phyloP scores from a whole-genome alignment of 805 yeast genomes.

The Candida chauliodis region DNA sequence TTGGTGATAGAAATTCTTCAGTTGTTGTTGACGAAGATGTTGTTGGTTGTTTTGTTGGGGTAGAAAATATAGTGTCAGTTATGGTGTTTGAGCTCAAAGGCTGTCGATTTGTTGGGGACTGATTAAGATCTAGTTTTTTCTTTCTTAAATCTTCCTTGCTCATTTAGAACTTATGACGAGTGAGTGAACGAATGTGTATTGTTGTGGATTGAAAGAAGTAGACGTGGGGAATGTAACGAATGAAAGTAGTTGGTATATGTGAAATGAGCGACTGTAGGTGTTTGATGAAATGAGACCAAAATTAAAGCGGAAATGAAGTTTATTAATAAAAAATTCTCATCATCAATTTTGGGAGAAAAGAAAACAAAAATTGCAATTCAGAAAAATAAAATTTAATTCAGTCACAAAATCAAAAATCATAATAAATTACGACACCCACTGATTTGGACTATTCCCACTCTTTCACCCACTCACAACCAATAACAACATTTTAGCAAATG shows the following conservation, averaged over 20 bases:
- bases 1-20: constrained; percentile 21
- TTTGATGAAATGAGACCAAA: neutral
- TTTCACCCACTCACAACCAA: too few relatives aligned
- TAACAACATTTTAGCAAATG: too few relatives aligned
- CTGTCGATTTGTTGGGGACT: neutral
- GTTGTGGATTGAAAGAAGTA: neutral
- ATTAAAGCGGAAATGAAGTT: neutral
- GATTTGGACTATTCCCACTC: too few relatives aligned
- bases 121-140: constrained; percentile 2
- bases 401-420: neutral
- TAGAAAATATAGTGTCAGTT: neutral
- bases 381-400: too few relatives aligned
- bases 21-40: constrained; percentile 1
- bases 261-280: neutral
- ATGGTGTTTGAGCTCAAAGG: constrained; percentile 2
- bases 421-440: neutral
- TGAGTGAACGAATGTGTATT: neutral
- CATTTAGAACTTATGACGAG: neutral
- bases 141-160: neutral
- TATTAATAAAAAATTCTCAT: constrained; percentile 1
- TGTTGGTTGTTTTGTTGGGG: constrained; percentile 5
- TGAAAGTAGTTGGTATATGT: neutral
- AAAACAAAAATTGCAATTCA: neutral
- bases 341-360: neutral
- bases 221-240: neutral